Evolutionary conservation across 2,329 filamentous ascomycete species (phyloP).

Genomic region (Polytolypa hystricis): DNA sequence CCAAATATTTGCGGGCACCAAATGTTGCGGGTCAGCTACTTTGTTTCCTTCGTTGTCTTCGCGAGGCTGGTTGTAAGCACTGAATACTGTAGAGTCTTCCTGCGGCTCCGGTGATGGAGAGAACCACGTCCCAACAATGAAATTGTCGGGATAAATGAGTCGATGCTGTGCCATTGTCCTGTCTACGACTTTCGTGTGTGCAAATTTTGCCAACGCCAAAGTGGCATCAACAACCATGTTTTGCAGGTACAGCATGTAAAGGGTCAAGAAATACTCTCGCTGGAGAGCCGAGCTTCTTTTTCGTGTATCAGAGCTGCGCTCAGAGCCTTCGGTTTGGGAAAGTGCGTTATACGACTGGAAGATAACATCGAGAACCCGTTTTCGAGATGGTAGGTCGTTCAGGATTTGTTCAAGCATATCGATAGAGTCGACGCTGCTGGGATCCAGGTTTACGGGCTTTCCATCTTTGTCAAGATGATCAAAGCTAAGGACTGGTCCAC

Average conservation of each 20-base stretch:
- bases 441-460: neutral
- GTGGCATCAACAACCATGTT: slow-evolving; percentile 48
- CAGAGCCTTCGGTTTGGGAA: neutral
- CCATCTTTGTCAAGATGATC: neutral
- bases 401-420: neutral
- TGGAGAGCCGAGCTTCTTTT: too few species aligned
- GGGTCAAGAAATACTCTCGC: slow-evolving; percentile 52
- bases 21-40: slow-evolving; percentile 56
- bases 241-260: slow-evolving; percentile 56
- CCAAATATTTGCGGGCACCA: slow-evolving; percentile 50
- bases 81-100: slow-evolving; percentile 26
- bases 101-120: slow-evolving; percentile 35
- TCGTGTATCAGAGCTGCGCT: neutral
- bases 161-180: slow-evolving; percentile 52
- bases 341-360: neutral
- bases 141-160: slow-evolving; percentile 51
- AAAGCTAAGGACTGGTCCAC: neutral
- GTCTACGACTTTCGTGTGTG: slow-evolving; percentile 50
- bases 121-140: slow-evolving; percentile 53
- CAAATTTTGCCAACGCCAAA: slow-evolving; percentile 52
- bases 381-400: neutral
- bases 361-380: neutral
- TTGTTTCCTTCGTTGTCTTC: too few species aligned
- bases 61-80: too few species aligned
- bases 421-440: neutral